Evolutionary conservation across 164 flowering plant genomes (phyloP).

Genomic region (Warburgia ugandensis): DNA sequence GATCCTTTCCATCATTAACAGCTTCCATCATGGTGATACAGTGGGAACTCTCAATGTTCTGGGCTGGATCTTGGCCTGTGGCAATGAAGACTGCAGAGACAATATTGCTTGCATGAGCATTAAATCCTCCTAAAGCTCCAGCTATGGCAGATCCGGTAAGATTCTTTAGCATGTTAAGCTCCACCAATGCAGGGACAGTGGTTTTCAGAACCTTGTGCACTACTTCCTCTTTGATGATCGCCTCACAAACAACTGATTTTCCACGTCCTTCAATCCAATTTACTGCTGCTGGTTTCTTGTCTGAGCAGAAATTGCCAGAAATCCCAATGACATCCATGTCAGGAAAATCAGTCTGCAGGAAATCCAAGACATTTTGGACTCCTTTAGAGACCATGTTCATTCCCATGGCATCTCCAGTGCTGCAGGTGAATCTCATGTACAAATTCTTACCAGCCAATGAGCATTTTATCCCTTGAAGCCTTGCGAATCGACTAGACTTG

Average conservation of each 20-base stretch:
- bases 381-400: slow-evolving; percentile 98
- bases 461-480: slow-evolving; percentile 64
- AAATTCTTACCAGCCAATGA: slow-evolving; percentile 69
- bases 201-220: slow-evolving; percentile 73
- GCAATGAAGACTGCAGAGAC: slow-evolving; percentile 84
- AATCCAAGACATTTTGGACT: slow-evolving; percentile 79
- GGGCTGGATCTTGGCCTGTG: slow-evolving; percentile 92
- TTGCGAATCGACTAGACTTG: slow-evolving; percentile 79
- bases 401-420: slow-evolving; percentile 96
- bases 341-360: slow-evolving; percentile 61
- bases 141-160: slow-evolving; percentile 83
- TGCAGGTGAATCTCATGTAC: slow-evolving; percentile 64
- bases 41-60: slow-evolving; percentile 83
- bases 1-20: slow-evolving; percentile 64
- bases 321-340: slow-evolving; percentile 86
- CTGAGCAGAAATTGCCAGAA: slow-evolving; percentile 77
- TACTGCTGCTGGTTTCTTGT: slow-evolving; percentile 83
- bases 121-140: slow-evolving; percentile 81
- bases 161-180: slow-evolving; percentile 85
- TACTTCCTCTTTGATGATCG: slow-evolving; percentile 65
- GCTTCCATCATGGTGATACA: slow-evolving; percentile 94
- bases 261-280: slow-evolving; percentile 94
- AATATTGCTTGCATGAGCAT: slow-evolving; percentile 84
- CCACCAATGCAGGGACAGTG: slow-evolving; percentile 62
- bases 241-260: slow-evolving; percentile 83